Evolutionary conservation across 1,284 basidiomycete genomes (phyloP).

Genomic region (Sporisorium graminicola): DNA sequence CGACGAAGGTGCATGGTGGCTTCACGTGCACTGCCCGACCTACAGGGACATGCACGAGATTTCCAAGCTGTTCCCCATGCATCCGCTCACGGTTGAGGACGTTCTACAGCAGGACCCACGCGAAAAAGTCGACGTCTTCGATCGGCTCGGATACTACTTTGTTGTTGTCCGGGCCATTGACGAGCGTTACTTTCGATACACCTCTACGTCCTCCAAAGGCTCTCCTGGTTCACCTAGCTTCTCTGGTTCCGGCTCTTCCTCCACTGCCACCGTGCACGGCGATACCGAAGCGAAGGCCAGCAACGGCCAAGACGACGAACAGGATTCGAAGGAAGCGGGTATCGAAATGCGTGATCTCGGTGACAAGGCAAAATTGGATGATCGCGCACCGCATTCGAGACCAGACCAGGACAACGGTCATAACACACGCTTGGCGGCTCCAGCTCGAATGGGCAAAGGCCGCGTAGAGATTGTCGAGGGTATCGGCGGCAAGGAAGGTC

Average conservation of each 20-base stretch:
- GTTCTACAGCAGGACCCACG: constrained; percentile 93
- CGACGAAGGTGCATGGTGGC: constrained; percentile 79
- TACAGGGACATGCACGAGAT: constrained; percentile 90
- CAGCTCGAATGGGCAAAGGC: constrained; percentile 39
- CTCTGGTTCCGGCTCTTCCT: constrained; percentile 23
- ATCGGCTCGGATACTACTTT: constrained; percentile 92
- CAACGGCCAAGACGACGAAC: constrained; percentile 3
- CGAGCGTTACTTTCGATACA: constrained; percentile 75
- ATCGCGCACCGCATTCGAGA: neutral
- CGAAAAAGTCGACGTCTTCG: constrained; percentile 91
- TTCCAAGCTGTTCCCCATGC: constrained; percentile 89
- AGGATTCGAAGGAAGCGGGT: constrained; percentile 8
- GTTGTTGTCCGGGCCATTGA: constrained; percentile 87
- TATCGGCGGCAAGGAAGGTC: constrained; percentile 74
- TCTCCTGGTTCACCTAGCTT: constrained; percentile 31
- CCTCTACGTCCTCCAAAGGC: constrained; percentile 63
- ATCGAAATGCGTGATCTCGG: constrained; percentile 47
- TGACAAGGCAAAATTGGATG: neutral
- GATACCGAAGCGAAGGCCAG: constrained; percentile 23
- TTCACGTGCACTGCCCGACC: constrained; percentile 89
- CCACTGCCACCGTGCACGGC: constrained; percentile 27
- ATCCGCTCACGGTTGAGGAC: constrained; percentile 94
- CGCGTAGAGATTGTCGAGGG: constrained; percentile 75
- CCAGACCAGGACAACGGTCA: constrained; percentile 10
- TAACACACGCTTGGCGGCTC: constrained; percentile 29